These are phyloP conservation scores for Acer campestre DNA, from an alignment of 345 rosid species.

Conservation along the genomic window DNA sequence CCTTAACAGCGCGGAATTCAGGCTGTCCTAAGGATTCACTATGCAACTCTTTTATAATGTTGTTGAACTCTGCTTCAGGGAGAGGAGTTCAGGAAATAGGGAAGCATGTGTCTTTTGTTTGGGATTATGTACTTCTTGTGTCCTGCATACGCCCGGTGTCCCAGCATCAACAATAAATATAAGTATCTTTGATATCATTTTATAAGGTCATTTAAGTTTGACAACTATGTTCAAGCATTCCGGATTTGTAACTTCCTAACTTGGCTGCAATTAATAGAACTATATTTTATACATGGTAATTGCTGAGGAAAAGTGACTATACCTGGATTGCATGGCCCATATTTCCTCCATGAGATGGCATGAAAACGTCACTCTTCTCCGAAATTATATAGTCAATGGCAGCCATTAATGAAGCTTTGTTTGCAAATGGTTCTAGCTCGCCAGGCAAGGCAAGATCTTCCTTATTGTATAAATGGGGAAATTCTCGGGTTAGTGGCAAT, in stretches of 20 bases:
- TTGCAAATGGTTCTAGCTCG: conserved; percentile 77
- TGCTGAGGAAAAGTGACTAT: not conserved
- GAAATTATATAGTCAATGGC: conserved; percentile 88
- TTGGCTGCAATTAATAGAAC: not conserved
- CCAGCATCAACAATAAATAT: conserved; percentile 45
- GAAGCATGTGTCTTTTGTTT: conserved; percentile 93
- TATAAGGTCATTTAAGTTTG: not conserved
- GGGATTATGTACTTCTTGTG: conserved; percentile 91
- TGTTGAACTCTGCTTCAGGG: conserved; percentile 66
- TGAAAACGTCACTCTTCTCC: conserved; percentile 82
- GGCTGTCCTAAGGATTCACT: conserved; percentile 86
- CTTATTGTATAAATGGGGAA: conserved; percentile 77
- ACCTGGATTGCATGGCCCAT: conserved; percentile 98
- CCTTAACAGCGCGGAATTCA: conserved; percentile 65
- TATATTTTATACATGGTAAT: not conserved
- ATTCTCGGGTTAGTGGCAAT: conserved; percentile 62
- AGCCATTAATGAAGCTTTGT: conserved; percentile 84
- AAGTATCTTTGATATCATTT: not conserved
- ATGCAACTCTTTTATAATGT: conserved; percentile 70
- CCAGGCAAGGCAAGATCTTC: conserved; percentile 78
- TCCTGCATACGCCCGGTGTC: conserved; percentile 82
- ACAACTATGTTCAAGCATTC: not conserved
- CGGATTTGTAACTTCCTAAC: not conserved
- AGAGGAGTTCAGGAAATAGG: conserved; percentile 72
- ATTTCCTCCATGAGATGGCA: conserved; percentile 99